These are phyloP conservation scores for Sinapis alba DNA, from an alignment of 441 rosid genomes.

Conservation along the genomic window DNA sequence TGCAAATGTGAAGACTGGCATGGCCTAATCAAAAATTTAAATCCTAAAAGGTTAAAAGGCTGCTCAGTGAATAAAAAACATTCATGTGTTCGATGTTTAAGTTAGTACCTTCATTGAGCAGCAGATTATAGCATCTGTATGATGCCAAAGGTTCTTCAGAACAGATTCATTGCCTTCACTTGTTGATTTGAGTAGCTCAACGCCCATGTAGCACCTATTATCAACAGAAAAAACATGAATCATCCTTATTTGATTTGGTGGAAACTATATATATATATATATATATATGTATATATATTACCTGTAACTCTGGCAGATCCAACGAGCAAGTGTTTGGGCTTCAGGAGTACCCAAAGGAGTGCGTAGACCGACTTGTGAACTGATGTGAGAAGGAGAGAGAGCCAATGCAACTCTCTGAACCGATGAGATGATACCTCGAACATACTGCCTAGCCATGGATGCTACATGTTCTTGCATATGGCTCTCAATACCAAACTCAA, in stretches of 20 bases:
- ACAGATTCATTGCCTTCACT: constrained; percentile 70
- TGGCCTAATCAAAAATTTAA: constrained; percentile 49
- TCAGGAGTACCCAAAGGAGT: constrained; percentile 95
- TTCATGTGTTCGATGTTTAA: neutral
- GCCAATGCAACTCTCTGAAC: constrained; percentile 98
- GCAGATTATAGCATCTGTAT: constrained; percentile 95
- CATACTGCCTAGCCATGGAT: constrained; percentile 91
- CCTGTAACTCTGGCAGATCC: constrained; percentile 98
- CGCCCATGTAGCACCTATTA: constrained; percentile 84
- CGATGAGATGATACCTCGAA: constrained; percentile 89
- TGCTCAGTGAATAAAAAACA: constrained; percentile 3
- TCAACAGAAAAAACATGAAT: neutral
- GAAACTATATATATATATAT: too few relatives aligned
- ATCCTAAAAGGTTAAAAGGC: neutral
- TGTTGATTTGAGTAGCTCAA: constrained; percentile 73
- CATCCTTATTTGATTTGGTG: neutral
- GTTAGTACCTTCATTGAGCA: constrained; percentile 88
- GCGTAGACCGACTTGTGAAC: constrained; percentile 86
- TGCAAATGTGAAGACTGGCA: constrained; percentile 91
- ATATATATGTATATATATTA: constrained; percentile 30
- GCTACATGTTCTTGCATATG: constrained; percentile 99
- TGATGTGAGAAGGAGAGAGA: constrained; percentile 87
- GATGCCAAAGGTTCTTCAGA: constrained; percentile 92
- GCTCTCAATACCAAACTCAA: constrained; percentile 94
- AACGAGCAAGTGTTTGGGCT: constrained; percentile 98